Conservation (phyloP, 306 rosid genomes). For the Cajanus cajan region DNA sequence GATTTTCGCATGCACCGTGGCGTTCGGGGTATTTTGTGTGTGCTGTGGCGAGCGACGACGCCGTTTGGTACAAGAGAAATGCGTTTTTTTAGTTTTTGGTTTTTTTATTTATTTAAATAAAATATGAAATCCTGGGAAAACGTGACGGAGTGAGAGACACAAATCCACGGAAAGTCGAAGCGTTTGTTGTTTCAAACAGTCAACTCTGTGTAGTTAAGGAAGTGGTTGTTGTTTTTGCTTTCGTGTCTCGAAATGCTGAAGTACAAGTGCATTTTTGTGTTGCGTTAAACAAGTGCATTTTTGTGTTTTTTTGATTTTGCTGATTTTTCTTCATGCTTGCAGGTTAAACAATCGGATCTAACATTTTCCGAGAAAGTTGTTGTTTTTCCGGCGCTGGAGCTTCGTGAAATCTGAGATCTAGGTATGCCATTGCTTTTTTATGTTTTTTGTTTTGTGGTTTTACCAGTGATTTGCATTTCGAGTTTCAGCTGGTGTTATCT, state of each 20-base stretch:
- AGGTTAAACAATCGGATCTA: conserved; percentile 65
- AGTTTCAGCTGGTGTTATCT: conserved; percentile 27
- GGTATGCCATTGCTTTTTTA: conserved; percentile 23
- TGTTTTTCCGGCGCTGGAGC: conserved; percentile 14
- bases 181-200: background rate
- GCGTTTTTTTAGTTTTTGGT: too few species aligned
- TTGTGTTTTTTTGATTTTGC: background rate
- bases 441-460: background rate
- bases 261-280: background rate
- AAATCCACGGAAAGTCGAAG: background rate
- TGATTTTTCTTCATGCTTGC: background rate
- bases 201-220: background rate
- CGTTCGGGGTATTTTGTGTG: too few species aligned
- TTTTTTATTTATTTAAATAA: too few species aligned
- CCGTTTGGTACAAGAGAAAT: background rate
- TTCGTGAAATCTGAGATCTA: conserved; percentile 49
- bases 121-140: background rate
- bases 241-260: background rate
- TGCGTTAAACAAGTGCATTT: conserved; percentile 27
- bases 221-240: background rate
- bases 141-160: background rate
- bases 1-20: conserved; percentile 13
- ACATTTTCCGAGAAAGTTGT: conserved; percentile 32
- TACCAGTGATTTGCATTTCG: background rate
- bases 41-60: too few species aligned